Conservation (phyloP, 805 yeast species). For the Metschnikowia lachancei region DNA sequence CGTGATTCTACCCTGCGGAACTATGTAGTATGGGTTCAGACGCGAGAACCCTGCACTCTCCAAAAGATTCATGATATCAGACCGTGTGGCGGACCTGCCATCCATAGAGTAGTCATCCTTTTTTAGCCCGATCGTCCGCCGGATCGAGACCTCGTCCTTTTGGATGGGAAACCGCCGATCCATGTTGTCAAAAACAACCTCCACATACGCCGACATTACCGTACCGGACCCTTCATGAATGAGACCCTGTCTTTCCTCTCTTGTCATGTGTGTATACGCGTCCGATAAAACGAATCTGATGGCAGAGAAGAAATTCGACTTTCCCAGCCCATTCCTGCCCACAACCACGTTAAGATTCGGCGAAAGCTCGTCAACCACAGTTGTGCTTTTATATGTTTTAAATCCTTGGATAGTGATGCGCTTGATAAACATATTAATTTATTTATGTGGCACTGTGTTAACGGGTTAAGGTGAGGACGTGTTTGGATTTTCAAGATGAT, state of each 20-base stretch:
- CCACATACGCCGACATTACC: constrained; percentile 90
- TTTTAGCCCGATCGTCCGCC: constrained; percentile 91
- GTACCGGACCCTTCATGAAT: constrained; percentile 90
- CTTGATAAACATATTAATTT: constrained; percentile 36
- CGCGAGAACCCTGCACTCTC: constrained; percentile 92
- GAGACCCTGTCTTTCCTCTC: constrained; percentile 83
- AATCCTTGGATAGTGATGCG: constrained; percentile 83
- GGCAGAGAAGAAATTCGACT: constrained; percentile 93
- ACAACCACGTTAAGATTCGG: constrained; percentile 80
- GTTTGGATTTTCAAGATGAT: neutral
- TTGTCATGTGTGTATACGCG: constrained; percentile 76
- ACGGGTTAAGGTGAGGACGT: neutral
- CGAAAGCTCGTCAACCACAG: constrained; percentile 71
- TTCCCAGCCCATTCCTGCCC: constrained; percentile 96
- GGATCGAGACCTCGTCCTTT: constrained; percentile 64
- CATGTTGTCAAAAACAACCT: constrained; percentile 77
- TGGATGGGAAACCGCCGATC: constrained; percentile 73
- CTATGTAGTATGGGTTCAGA: constrained; percentile 90
- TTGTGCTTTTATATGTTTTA: constrained; percentile 84
- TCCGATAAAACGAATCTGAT: constrained; percentile 89
- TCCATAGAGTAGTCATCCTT: constrained; percentile 89
- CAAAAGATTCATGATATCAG: constrained; percentile 75
- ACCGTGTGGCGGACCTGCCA: constrained; percentile 70
- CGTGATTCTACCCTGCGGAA: constrained; percentile 93
- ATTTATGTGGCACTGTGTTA: neutral